Base-by-base conservation (phyloP, 192 early-diverging fungal species). In the Coemansia sp. region DNA sequence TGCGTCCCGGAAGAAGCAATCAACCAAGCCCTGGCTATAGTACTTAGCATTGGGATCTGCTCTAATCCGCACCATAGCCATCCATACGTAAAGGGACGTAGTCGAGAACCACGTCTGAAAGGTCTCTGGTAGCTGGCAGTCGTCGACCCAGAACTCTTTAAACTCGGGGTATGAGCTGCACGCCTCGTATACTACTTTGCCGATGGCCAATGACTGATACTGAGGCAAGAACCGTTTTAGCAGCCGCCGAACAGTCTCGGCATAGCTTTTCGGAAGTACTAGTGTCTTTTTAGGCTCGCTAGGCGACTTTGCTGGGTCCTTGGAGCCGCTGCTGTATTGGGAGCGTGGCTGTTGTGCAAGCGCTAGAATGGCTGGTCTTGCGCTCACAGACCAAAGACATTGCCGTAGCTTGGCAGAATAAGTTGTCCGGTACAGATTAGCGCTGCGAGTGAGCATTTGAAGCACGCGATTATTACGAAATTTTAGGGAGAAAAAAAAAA, bases 31-130 rank as follows among this genome's bases (percentile, higher is more conserved):
- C 67, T 97, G 94, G 63, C 89, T 93, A 80, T 93, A 92, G 65
- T 94, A 85, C 68, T 92, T 93, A 55, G 94, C 90, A 44, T 89
- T 78, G 7, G 86, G 77, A 63, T 91, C 88, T 7, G 90, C 87
- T 52, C 93, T 87, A 16, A 93, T 78, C 41, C 95, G 93, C 10
- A 93, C 94, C 89, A 91, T 93, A 63, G 92, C 80, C 89, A 98
- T 90, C 97, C 97, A 98, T 5, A 97, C 88, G 70, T 98, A 95
- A 65, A 98, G 82, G 33, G 94, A 89, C 0, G 93, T 95, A 29
- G 96, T 88, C 22, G 89, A 87, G 67, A 96, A 98, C 97, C 97
- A 98, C 1, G 96, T 93, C 79, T 97, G 94, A 71, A 96, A 96
- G 66, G 93, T 95, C 63, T 96, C 91, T 6, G 91, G 92, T 40